Evolutionary conservation across 495 filamentous ascomycete species (phyloP).

Genomic region (Annulohypoxylon moriforme): DNA sequence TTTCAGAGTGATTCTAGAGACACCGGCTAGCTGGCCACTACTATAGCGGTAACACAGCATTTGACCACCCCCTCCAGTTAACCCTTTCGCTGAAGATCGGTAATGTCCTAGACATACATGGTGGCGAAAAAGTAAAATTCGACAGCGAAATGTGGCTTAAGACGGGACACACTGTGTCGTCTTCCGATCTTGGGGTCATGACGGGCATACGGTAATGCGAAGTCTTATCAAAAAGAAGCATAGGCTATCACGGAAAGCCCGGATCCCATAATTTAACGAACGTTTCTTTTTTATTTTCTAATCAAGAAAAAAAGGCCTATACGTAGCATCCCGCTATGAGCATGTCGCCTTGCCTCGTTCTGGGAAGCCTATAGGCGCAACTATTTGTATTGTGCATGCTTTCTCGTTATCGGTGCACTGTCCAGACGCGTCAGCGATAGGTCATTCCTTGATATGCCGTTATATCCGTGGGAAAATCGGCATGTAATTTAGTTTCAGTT

Average conservation of each 20-base stretch:
- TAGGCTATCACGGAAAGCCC: background rate
- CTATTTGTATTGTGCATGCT: conserved; percentile 4
- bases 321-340: background rate
- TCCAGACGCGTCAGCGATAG: background rate
- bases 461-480: background rate
- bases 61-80: background rate
- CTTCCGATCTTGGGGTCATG: background rate
- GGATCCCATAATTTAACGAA: background rate
- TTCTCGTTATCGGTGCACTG: conserved; percentile 6
- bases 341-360: conserved; percentile 4
- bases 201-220: background rate
- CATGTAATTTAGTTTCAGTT: background rate
- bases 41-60: background rate
- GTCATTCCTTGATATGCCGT: background rate
- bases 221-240: background rate
- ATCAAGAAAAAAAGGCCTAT: background rate
- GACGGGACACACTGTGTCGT: background rate
- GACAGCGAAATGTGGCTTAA: background rate
- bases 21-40: background rate
- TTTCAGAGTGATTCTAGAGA: too few relatives aligned
- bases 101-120: background rate
- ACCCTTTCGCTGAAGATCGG: background rate
- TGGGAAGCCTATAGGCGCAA: conserved; percentile 6
- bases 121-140: background rate
- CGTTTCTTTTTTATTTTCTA: background rate